A percentile compares a stretch with the other conserved stretches of the same genome.
These are phyloP conservation scores for Cutaneotrichosporon sp. DNA, from an alignment of 1,284 basidiomycete species.

Conservation along the genomic window DNA sequence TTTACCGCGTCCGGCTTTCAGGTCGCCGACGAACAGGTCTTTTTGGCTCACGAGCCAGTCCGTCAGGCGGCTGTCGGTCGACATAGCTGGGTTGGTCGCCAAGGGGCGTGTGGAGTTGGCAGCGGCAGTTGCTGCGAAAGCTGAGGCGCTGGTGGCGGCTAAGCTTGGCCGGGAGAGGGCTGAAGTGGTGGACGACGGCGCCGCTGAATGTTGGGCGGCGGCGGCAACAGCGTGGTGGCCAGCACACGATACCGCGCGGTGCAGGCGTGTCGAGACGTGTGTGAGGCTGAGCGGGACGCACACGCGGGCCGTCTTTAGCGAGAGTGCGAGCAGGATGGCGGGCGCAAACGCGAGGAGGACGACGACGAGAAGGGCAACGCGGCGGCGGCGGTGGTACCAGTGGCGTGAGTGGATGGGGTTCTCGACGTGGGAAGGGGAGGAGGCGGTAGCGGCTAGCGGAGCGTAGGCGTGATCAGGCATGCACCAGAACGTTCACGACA, in stretches of 20 bases:
- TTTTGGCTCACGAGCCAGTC: constrained; percentile 50
- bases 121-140: not conserved
- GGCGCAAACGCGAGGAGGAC: not conserved
- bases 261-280: constrained; percentile 25
- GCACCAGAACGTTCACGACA: no score
- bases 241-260: constrained; percentile 22
- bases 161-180: not conserved
- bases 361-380: not conserved
- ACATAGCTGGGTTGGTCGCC: not conserved
- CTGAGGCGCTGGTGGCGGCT: constrained; percentile 3
- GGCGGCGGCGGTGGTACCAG: not conserved
- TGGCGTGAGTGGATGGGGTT: no score
- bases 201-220: not conserved
- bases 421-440: no score
- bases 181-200: not conserved
- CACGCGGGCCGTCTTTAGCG: constrained; percentile 14
- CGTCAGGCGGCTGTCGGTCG: constrained; percentile 25
- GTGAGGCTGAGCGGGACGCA: constrained; percentile 35
- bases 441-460: no score
- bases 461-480: no score
- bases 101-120: not conserved
- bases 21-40: constrained; percentile 51
- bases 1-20: constrained; percentile 48
- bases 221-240: not conserved
- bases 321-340: not conserved